A percentile compares a stretch with the other conserved stretches of the same genome.
phyloP scores from a whole-genome alignment of 2,329 filamentous ascomycete genomes.

The Sporothrix curviconia region DNA sequence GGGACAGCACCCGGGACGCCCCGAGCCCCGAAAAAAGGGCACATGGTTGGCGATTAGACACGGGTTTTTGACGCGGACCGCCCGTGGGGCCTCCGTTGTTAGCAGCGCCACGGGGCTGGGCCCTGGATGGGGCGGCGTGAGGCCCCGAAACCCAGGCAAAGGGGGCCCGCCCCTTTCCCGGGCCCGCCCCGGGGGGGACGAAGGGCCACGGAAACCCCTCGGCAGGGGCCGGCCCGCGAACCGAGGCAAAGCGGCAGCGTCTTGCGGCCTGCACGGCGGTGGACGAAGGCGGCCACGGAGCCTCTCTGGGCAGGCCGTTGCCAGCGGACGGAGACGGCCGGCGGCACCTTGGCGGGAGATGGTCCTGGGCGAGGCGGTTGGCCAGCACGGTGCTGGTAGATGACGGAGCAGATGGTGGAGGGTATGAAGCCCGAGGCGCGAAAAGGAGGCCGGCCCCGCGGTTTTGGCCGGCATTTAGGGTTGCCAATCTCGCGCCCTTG shows the following conservation, averaged over 20 bases:
- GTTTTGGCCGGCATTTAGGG: slow-evolving; percentile 28
- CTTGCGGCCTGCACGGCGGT: slow-evolving; percentile 25
- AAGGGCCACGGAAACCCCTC: too few relatives aligned
- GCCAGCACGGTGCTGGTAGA: slow-evolving; percentile 31
- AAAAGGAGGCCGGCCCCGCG: slow-evolving; percentile 30
- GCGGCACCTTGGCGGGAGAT: slow-evolving; percentile 27
- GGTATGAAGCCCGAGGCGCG: slow-evolving; percentile 33
- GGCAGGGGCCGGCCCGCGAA: too few relatives aligned
- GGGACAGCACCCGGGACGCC: slow-evolving; percentile 25
- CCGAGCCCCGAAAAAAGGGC: slow-evolving; percentile 30
- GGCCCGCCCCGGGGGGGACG: too few relatives aligned
- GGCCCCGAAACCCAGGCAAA: slow-evolving; percentile 23
- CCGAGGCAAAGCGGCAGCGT: too few relatives aligned
- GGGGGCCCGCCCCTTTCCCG: too few relatives aligned
- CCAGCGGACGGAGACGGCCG: slow-evolving; percentile 28
- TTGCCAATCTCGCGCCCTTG: slow-evolving; percentile 31
- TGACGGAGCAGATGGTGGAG: slow-evolving; percentile 27
- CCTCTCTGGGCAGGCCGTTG: slow-evolving; percentile 32
- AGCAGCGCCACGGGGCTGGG: too few relatives aligned
- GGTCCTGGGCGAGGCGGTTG: slow-evolving; percentile 27
- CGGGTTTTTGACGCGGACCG: too few relatives aligned
- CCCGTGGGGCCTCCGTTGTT: too few relatives aligned
- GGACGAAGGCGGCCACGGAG: slow-evolving; percentile 30
- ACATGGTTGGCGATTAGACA: too few relatives aligned
- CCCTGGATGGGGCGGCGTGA: slow-evolving; percentile 27